Evolutionary conservation across 768 basidiomycete genomes (phyloP), one percentile per base, ranked within the genome.

Genomic region (Tricholomella constricta): DNA sequence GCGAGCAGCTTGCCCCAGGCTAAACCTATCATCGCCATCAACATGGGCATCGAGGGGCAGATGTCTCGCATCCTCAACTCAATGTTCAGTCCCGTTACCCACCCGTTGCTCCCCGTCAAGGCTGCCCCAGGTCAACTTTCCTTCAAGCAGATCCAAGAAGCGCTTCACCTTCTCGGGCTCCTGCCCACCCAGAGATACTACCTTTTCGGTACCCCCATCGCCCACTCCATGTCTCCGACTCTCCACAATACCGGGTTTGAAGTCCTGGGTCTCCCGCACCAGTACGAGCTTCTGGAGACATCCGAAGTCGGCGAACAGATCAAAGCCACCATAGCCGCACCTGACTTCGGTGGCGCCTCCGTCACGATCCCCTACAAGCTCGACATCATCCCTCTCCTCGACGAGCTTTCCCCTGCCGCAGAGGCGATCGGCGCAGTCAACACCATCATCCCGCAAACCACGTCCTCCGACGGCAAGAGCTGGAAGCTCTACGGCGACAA

Each of bases 351-450:
- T 7, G 97, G 97, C 0, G 97, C 94, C 14, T 93, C 91, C 4
- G 94, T 98, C 23, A 99, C 97, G 17, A 98, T 98, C 58, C 97
- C 97, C 2, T 86, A 88, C 78, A 99, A 99, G 71, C 75, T 96
- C 34, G 89, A 92, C 55, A 78, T 98, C 57, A 92, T 98, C 43
- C 83, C 89, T 1, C 74, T 89, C 5, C 81, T 99, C 45, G 89
- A 95, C 63, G 72, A 74, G 48, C 70, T 98, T 36, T 89, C 94
- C 0, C 82, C 85, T 0, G 86, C 93, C 19, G 97, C 94, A 1
- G 74, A 84, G 60, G 75, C 81, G 3, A 94, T 99, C 54, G 97
- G 97, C 0, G 97, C 97, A 0, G 92, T 98, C 58, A 98, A 99
- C 69, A 98, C 95, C 38, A 82, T 98, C 68, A 78, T 94, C 15